Evolutionary conservation across 108 stramenopile species (phyloP).

Genomic region (Chaetoceros tenuissimus): DNA sequence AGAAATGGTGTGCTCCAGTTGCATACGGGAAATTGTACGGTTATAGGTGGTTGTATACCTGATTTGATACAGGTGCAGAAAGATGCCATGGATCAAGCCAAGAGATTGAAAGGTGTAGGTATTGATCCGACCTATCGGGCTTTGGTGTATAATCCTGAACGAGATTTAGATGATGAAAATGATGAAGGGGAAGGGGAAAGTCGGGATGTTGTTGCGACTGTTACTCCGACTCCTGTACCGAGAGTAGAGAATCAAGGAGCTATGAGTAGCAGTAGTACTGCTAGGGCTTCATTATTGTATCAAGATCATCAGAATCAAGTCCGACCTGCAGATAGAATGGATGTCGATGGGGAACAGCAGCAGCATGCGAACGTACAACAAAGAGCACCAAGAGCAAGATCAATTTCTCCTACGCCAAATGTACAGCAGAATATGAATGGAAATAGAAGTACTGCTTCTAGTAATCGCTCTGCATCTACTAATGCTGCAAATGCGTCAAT

Average conservation of each 20-base stretch:
- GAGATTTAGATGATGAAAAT: conserved; percentile 2
- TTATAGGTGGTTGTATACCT: conserved; percentile 48
- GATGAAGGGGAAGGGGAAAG: conserved; percentile 7
- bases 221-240: background rate
- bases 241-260: background rate
- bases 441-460: no score
- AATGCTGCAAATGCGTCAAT: no score
- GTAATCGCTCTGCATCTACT: no score
- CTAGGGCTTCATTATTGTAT: no score
- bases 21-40: conserved; percentile 38
- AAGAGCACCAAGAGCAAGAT: no score
- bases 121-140: conserved; percentile 76
- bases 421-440: no score
- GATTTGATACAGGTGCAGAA: conserved; percentile 36
- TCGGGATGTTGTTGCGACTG: conserved; percentile 4
- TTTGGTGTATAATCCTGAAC: conserved; percentile 48
- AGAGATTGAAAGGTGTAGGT: conserved; percentile 42
- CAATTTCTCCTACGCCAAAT: no score
- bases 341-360: no score
- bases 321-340: no score
- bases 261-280: background rate
- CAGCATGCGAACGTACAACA: no score
- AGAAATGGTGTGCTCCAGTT: conserved; percentile 45
- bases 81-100: conserved; percentile 39
- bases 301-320: no score